These are phyloP conservation scores for Backusella circina DNA, from an alignment of 192 early-diverging fungal genomes.

Conservation along the genomic window DNA sequence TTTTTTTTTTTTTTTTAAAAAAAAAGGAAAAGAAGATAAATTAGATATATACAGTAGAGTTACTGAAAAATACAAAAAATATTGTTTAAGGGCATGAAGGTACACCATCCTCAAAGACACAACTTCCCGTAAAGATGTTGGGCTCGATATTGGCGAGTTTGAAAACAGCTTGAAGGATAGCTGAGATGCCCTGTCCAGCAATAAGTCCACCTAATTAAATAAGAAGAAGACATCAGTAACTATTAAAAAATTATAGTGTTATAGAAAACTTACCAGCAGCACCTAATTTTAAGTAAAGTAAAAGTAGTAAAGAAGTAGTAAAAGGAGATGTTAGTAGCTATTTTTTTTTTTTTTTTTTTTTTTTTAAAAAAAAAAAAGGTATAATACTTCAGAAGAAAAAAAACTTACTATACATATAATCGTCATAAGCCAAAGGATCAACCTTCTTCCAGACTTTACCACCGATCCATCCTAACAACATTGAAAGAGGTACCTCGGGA, in stretches of 20 bases:
- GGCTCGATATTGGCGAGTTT: constrained; percentile 31
- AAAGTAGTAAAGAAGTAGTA: not conserved
- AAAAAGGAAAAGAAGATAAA: not conserved
- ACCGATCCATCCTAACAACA: constrained; percentile 39
- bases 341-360: too few species aligned
- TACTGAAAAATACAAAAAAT: not conserved
- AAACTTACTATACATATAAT: constrained; percentile 34
- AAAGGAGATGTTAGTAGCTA: not conserved
- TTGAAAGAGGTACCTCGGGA: constrained; percentile 43
- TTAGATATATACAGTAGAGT: not conserved
- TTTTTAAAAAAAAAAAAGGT: too few species aligned
- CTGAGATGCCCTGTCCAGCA: constrained; percentile 48
- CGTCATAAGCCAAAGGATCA: constrained; percentile 19
- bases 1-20: not conserved
- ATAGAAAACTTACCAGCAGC: too few species aligned
- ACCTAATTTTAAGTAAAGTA: not conserved
- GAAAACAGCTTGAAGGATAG: constrained; percentile 41
- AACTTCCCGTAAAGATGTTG: constrained; percentile 20
- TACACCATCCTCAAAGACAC: constrained; percentile 4
- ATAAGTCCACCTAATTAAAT: constrained; percentile 36
- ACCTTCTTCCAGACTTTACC: constrained; percentile 41
- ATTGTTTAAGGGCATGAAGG: not conserved
- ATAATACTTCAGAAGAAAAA: too few species aligned
- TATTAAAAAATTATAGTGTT: too few species aligned
- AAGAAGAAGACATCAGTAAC: too few species aligned